These are phyloP conservation scores for Santalum album DNA, from an alignment of 164 flowering plant species.

Conservation along the genomic window DNA sequence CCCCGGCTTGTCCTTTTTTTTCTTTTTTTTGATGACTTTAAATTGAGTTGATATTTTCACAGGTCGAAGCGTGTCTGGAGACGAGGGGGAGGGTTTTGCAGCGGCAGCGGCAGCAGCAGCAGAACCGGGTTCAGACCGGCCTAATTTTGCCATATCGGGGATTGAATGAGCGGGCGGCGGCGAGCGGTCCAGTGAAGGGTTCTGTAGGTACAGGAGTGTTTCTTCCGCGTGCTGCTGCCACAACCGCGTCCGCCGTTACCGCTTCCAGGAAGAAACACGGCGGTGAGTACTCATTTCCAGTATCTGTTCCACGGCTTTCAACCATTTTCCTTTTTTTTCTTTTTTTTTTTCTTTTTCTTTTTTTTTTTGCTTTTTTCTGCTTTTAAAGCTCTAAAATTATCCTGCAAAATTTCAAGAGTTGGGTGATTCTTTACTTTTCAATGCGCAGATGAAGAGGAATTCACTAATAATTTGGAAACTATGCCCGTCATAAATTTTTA, in stretches of 20 bases:
- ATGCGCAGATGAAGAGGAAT: too few relatives aligned
- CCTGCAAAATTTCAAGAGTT: too few relatives aligned
- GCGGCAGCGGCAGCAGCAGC: conserved; percentile 18
- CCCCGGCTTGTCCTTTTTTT: too few relatives aligned
- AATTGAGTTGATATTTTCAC: too few relatives aligned
- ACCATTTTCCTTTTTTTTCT: not conserved
- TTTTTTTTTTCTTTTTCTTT: too few relatives aligned
- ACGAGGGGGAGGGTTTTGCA: conserved; percentile 11
- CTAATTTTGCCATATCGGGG: conserved; percentile 15
- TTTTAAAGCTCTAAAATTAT: too few relatives aligned
- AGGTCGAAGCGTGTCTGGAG: conserved; percentile 10
- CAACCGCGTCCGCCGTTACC: not conserved
- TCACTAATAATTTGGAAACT: too few relatives aligned
- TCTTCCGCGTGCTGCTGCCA: conserved; percentile 21
- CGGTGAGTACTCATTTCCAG: conserved; percentile 4
- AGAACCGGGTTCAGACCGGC: conserved; percentile 14
- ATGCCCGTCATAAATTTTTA: too few relatives aligned
- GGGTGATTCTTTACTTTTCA: too few relatives aligned
- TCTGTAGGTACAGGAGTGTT: conserved; percentile 41
- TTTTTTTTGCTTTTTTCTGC: too few relatives aligned
- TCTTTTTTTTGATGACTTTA: too few relatives aligned
- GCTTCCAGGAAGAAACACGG: conserved; percentile 15
- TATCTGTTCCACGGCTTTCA: not conserved
- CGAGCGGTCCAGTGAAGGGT: conserved; percentile 15
- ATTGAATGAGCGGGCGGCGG: conserved; percentile 1